These are phyloP conservation scores for Arthrobotrys entomopaga DNA, from an alignment of 2,329 filamentous ascomycete genomes.

Conservation along the genomic window DNA sequence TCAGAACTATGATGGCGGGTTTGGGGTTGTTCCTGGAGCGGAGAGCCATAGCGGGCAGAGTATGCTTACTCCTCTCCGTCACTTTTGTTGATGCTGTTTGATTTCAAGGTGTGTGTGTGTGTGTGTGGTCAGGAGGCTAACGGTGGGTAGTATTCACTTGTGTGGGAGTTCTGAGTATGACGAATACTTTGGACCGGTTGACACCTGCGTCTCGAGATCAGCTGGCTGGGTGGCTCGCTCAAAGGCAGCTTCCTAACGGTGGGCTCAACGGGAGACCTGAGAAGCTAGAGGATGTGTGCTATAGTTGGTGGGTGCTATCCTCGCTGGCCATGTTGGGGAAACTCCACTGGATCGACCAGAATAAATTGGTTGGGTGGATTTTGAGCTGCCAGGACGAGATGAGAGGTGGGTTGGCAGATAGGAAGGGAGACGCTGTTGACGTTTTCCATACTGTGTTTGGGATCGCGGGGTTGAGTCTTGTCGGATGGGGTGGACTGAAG, in stretches of 20 bases:
- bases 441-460: slow-evolving; percentile 96
- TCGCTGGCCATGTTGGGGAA: slow-evolving; percentile 88
- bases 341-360: slow-evolving; percentile 90
- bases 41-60: slow-evolving; percentile 93
- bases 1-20: slow-evolving; percentile 93
- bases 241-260: slow-evolving; percentile 85
- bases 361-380: slow-evolving; percentile 82
- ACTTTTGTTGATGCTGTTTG: background rate
- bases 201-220: slow-evolving; percentile 73
- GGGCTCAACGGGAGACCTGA: slow-evolving; percentile 94
- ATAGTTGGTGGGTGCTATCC: slow-evolving; percentile 98
- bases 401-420: slow-evolving; percentile 84
- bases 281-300: slow-evolving; percentile 96
- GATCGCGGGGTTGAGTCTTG: slow-evolving; percentile 83
- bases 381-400: slow-evolving; percentile 87
- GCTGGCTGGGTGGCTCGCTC: slow-evolving; percentile 88
- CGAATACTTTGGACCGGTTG: slow-evolving; percentile 80
- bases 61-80: slow-evolving; percentile 13
- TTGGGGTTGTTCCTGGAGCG: slow-evolving; percentile 86
- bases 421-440: slow-evolving; percentile 93
- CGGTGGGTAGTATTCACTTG: slow-evolving; percentile 77
- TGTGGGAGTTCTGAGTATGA: slow-evolving; percentile 85
- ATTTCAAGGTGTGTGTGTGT: background rate
- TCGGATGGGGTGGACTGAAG: slow-evolving; percentile 79
- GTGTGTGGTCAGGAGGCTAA: slow-evolving; percentile 1